phyloP scores from a whole-genome alignment of 768 basidiomycete species.

The Serendipita sp. region DNA sequence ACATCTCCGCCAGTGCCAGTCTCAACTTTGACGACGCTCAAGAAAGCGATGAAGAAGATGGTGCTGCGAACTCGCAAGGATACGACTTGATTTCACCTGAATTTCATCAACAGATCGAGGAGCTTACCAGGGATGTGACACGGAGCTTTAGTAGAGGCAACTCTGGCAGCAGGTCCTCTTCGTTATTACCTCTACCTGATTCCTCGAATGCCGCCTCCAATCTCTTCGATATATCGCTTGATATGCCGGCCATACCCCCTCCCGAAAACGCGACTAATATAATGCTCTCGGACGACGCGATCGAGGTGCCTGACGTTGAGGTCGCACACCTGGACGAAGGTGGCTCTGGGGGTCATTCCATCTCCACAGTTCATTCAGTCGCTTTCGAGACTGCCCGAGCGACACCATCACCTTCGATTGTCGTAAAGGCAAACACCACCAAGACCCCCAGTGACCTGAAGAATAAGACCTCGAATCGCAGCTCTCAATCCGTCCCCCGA shows the following conservation, averaged over 20 bases:
- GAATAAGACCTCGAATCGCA: neutral
- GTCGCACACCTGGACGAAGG: too few species aligned
- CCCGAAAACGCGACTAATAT: slow-evolving; percentile 10
- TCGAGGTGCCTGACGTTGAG: slow-evolving; percentile 21
- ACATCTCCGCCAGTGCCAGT: slow-evolving; percentile 26
- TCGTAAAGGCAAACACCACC: too few species aligned
- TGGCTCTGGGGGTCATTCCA: too few species aligned
- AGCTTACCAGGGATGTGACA: neutral
- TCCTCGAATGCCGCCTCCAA: slow-evolving; percentile 20
- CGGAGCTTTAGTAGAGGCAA: neutral
- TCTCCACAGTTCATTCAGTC: too few species aligned
- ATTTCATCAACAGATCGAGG: slow-evolving; percentile 1
- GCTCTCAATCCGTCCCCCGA: neutral
- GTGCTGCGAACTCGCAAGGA: neutral
- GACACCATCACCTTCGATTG: neutral
- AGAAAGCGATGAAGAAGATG: neutral
- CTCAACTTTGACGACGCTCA: slow-evolving; percentile 3
- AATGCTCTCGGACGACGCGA: slow-evolving; percentile 22
- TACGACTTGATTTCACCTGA: neutral
- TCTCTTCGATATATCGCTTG: slow-evolving; percentile 45
- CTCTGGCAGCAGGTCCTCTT: slow-evolving; percentile 9
- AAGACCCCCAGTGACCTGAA: neutral
- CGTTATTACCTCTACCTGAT: slow-evolving; percentile 16
- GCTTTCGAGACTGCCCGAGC: neutral
- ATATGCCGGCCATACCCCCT: slow-evolving; percentile 32